Percentiles rank a stretch among this genome's conserved stretches.
phyloP scores from a whole-genome alignment of 805 yeast genomes.

The Candida nemodendra region DNA sequence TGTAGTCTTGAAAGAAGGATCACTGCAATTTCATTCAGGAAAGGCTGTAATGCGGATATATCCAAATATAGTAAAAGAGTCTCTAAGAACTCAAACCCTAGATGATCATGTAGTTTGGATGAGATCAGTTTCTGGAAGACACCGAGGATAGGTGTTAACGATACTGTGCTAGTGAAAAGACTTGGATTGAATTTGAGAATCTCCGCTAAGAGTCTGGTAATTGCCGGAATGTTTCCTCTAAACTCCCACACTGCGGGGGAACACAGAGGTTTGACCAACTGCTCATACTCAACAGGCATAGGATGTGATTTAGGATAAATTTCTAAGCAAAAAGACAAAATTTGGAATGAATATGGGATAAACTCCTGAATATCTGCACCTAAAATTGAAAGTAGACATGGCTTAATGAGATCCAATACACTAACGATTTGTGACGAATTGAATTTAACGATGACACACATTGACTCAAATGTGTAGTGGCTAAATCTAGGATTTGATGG shows the following conservation, averaged over 20 bases:
- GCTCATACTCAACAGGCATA: slow-evolving; percentile 64
- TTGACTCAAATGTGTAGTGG: slow-evolving; percentile 86
- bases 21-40: slow-evolving; percentile 68
- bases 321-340: slow-evolving; percentile 77
- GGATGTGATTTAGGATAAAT: slow-evolving; percentile 45
- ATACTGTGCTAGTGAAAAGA: slow-evolving; percentile 37
- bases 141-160: slow-evolving; percentile 80
- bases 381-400: slow-evolving; percentile 63
- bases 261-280: slow-evolving; percentile 74
- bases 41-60: slow-evolving; percentile 46
- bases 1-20: slow-evolving; percentile 79
- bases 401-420: slow-evolving; percentile 57
- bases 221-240: slow-evolving; percentile 90
- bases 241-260: slow-evolving; percentile 94
- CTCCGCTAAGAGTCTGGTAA: slow-evolving; percentile 73
- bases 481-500: slow-evolving; percentile 95
- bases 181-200: slow-evolving; percentile 52
- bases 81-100: slow-evolving; percentile 85
- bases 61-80: slow-evolving; percentile 61
- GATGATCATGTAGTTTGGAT: slow-evolving; percentile 73
- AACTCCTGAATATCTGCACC: slow-evolving; percentile 91
- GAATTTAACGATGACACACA: slow-evolving; percentile 71
- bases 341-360: slow-evolving; percentile 88
- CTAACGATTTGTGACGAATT: slow-evolving; percentile 34
- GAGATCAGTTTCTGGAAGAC: slow-evolving; percentile 94